Conservation (phyloP, 495 filamentous ascomycete genomes). For the Neurospora sp. region DNA sequence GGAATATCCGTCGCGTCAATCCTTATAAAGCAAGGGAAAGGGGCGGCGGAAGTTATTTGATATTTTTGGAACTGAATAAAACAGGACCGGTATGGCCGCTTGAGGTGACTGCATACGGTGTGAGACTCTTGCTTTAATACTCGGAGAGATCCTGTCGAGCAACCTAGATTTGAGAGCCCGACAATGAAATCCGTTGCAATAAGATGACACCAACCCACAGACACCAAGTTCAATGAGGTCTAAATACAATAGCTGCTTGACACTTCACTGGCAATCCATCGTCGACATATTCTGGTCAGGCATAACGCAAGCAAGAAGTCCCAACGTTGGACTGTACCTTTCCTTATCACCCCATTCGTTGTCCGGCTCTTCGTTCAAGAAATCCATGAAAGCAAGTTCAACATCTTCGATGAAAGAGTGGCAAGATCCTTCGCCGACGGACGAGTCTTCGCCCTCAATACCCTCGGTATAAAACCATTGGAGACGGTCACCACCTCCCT, state of each 20-base stretch:
- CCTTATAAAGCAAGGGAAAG: neutral
- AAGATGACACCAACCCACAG: neutral
- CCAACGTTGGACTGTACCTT: neutral
- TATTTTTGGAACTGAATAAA: neutral
- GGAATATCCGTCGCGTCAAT: neutral
- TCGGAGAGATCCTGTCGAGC: neutral
- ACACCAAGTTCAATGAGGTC: neutral
- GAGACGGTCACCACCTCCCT: neutral
- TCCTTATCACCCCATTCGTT: neutral
- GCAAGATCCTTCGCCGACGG: neutral
- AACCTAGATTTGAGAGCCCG: neutral
- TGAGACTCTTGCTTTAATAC: neutral
- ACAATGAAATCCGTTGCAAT: neutral
- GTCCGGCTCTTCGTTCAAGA: neutral
- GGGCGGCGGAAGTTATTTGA: accelerated
- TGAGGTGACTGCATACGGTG: accelerated
- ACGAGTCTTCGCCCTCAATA: neutral
- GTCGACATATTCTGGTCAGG: neutral
- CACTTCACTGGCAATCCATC: neutral
- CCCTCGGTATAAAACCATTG: neutral
- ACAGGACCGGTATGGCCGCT: neutral
- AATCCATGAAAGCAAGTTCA: neutral
- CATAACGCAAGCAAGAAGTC: neutral
- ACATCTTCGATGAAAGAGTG: neutral
- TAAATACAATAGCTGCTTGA: neutral